Evolutionary conservation across 2,329 filamentous ascomycete species (phyloP), one percentile per base, ranked within the genome.

Genomic region (Trichophyton schoenleinii): DNA sequence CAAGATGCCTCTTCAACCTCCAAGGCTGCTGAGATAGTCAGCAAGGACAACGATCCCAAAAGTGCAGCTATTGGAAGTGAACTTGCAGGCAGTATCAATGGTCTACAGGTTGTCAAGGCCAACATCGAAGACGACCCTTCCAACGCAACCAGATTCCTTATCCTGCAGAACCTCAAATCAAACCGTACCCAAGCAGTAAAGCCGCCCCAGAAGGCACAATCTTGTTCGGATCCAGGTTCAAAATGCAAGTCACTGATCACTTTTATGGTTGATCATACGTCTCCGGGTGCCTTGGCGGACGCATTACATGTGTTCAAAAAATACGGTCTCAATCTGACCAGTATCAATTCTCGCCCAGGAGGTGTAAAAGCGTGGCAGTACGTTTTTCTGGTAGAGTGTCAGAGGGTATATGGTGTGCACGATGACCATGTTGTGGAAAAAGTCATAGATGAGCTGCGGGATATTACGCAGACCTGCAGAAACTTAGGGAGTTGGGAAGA

Each of bases 301-400:
- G 88, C 87, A 34, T 78, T 97, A 62, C 81, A 86, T 58, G 88
- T 89, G 61, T 97, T 97, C 75, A 85, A 85, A 65, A 78, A 77
- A 6, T 80, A 83, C 66, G 80, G 81, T 3, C 79, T 96, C 62
- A 95, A 96, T 71, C 77, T 97, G 66, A 96, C 91, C 34, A 92
- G 87, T 72, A 95, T 97, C 73, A 91, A 91, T 71, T 91, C 88
- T 66, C 77, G 92, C 65, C 92, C 92, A 3, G 91, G 88, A 68
- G 81, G 88, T 61, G 78, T 81, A 44, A 76, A 78, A 66, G 84
- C 87, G 20, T 97, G 95, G 83, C 86, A 95, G 71, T 97, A 97
- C 75, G 83, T 96, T 42, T 96, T 97, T 76, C 91, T 97, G 70
- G 86, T 96, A 34, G 92, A 97, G 78, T 91, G 95, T 68, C 83